Evolutionary conservation across 495 filamentous ascomycete genomes (phyloP), one percentile per base, ranked within the genome.

Genomic region (Talaromyces adpressus): DNA sequence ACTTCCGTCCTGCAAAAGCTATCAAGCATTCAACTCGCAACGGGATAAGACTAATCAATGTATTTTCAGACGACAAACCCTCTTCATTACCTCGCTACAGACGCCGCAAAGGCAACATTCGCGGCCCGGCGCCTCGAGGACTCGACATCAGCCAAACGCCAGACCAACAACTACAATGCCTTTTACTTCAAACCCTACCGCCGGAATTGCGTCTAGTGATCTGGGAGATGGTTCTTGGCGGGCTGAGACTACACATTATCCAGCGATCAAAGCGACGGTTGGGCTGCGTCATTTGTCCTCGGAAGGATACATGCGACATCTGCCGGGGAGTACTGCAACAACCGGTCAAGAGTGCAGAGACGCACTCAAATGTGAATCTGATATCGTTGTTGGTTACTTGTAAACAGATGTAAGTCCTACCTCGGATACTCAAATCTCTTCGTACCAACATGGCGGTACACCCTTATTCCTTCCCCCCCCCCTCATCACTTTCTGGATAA

Each of bases 161-260:
- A 47, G 63, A 53, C 57, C 30, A 25, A 53, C 76, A 79, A 45
- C 58, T 56, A 5, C 67, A 79, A 67, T 75, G 72, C 64, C 62
- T 57, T 16, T 69, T 78, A 18, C 73, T 82, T 32, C 49, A 70
- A n/a, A 73, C 69, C 36, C 72, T 83, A 23, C 79, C 76, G 4
- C 66, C 71, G 36, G 79, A 83, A 64, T 64, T 83, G 32, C 75
- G 76, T 8, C 64, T 79, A 18, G 74, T 77, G 61, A 75, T 83
- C 61, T 83, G 79, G 81, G 77, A 77, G 63, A 62, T 66, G 3
- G 75, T 72, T 6, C 67, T 78, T 0, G 75, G 75, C 23, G 69
- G 63, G 8, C 68, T 65, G 49, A 66, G 73, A 29, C 69, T 81
- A 23, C 78, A 81, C 61, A 75, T 81, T 22, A 71, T 81, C 59